Evolutionary conservation across 1,139 yeast genomes (phyloP).

Genomic region (Hansenula lynferdii): DNA sequence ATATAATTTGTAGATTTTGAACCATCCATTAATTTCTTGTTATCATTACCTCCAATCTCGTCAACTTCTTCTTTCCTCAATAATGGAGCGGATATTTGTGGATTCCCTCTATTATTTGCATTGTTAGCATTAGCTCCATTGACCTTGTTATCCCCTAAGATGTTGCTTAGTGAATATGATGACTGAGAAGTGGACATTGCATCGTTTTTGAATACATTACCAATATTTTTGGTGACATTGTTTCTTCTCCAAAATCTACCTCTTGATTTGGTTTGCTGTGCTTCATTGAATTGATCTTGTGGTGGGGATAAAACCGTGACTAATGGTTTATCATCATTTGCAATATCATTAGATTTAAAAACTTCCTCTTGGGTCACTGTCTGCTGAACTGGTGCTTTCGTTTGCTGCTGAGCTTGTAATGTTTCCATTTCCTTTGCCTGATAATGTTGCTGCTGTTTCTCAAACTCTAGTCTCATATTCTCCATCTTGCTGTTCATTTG

Average conservation of each 20-base stretch:
- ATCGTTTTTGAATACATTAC: conserved; percentile 4
- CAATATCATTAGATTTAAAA: not conserved
- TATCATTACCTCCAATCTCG: conserved; percentile 27
- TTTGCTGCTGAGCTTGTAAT: not conserved
- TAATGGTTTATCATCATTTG: not conserved
- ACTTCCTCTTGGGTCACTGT: not conserved
- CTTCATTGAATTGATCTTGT: conserved; percentile 11
- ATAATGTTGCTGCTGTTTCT: too few species aligned
- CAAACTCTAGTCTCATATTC: conserved; percentile 7
- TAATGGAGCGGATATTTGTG: conserved; percentile 30
- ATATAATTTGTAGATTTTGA: conserved; percentile 5
- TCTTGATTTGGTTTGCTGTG: conserved; percentile 25
- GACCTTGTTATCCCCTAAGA: conserved; percentile 22
- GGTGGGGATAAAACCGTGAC: conserved; percentile 3
- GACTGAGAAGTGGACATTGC: conserved; percentile 17
- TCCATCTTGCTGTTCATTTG: conserved; percentile 10
- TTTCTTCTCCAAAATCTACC: conserved; percentile 45
- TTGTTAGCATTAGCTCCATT: not conserved
- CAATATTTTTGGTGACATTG: conserved; percentile 3
- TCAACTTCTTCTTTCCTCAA: conserved; percentile 27
- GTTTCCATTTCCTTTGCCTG: too few species aligned
- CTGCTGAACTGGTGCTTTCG: not conserved
- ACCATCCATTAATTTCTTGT: conserved; percentile 20
- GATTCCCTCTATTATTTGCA: conserved; percentile 8
- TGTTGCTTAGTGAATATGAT: conserved; percentile 14